Evolutionary conservation across 2,329 filamentous ascomycete species (phyloP).

Genomic region (Aspergillus terreus): DNA sequence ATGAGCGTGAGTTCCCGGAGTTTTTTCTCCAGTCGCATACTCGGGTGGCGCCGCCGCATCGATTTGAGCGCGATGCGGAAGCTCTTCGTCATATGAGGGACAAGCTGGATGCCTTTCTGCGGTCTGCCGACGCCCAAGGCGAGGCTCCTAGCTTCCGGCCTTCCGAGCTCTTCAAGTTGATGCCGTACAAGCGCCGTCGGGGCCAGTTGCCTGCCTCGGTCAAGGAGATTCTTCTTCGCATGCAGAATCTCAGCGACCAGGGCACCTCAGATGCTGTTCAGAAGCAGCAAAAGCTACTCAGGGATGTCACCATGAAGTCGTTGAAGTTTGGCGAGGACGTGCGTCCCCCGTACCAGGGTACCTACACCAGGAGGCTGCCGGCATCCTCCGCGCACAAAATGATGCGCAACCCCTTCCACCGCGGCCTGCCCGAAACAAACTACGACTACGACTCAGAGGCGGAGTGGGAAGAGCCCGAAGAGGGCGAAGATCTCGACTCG

Average conservation of each 20-base stretch:
- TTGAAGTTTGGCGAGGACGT: conserved; percentile 61
- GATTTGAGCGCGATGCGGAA: conserved; percentile 57
- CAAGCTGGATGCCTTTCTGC: conserved; percentile 43
- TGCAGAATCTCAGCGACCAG: conserved; percentile 46
- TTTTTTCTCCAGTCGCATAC: conserved; percentile 77
- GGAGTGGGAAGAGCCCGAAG: conserved; percentile 65
- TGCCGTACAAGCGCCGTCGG: conserved; percentile 33
- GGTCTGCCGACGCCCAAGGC: conserved; percentile 7
- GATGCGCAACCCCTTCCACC: conserved; percentile 53
- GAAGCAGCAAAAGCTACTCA: conserved; percentile 41
- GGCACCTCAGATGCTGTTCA: conserved; percentile 19
- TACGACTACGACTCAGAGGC: conserved; percentile 66
- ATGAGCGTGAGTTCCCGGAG: conserved; percentile 69
- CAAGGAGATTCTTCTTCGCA: conserved; percentile 57
- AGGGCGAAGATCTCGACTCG: conserved; percentile 66
- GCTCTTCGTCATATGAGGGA: conserved; percentile 53
- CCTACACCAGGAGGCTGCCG: conserved; percentile 51
- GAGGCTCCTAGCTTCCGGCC: conserved; percentile 25
- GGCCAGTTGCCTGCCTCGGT: conserved; percentile 44
- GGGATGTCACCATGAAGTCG: conserved; percentile 53
- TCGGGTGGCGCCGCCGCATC: conserved; percentile 58
- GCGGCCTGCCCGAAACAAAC: conserved; percentile 51
- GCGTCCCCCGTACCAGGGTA: conserved; percentile 60
- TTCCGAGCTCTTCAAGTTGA: conserved; percentile 35
- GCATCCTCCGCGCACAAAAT: conserved; percentile 41